Percentiles rank a stretch among this genome's conserved stretches.
Evolutionary conservation across 2,329 filamentous ascomycete species (phyloP).

Genomic region (Fusarium proliferatum): DNA sequence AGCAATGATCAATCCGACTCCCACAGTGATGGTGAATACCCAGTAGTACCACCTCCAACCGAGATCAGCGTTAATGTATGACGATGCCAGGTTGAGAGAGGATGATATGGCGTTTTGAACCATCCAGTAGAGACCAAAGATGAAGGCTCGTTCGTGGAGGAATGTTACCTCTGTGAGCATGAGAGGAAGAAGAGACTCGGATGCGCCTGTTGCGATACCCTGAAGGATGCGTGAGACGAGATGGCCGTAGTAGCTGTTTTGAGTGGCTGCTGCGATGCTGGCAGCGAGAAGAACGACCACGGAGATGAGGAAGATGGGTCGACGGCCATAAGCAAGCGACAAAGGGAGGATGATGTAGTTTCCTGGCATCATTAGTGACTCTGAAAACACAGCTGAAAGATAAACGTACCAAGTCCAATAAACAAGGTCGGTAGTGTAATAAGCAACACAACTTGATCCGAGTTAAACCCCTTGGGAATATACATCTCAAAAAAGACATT

Average conservation of each 20-base stretch:
- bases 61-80: conserved; percentile 15
- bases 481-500: conserved; percentile 18
- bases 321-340: conserved; percentile 5
- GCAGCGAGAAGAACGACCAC: not conserved
- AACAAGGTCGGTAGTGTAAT: conserved; percentile 11
- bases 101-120: conserved; percentile 3
- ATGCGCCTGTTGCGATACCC: conserved; percentile 6
- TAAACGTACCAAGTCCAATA: conserved; percentile 8
- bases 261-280: not conserved
- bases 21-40: conserved; percentile 13
- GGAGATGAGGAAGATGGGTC: conserved; percentile 9
- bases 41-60: conserved; percentile 22
- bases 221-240: conserved; percentile 1
- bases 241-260: conserved; percentile 8
- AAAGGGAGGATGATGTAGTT: conserved; percentile 19
- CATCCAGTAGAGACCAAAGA: conserved; percentile 20
- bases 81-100: conserved; percentile 4
- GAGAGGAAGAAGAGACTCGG: conserved; percentile 7
- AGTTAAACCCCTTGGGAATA: conserved; percentile 1
- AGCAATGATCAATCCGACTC: conserved; percentile 1
- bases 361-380: not conserved
- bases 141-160: conserved; percentile 10
- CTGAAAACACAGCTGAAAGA: fast-evolving
- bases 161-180: conserved; percentile 17
- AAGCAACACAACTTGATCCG: conserved; percentile 12